Base-by-base conservation (phyloP, 495 filamentous ascomycete species). In the Trichoderma gamsii region DNA sequence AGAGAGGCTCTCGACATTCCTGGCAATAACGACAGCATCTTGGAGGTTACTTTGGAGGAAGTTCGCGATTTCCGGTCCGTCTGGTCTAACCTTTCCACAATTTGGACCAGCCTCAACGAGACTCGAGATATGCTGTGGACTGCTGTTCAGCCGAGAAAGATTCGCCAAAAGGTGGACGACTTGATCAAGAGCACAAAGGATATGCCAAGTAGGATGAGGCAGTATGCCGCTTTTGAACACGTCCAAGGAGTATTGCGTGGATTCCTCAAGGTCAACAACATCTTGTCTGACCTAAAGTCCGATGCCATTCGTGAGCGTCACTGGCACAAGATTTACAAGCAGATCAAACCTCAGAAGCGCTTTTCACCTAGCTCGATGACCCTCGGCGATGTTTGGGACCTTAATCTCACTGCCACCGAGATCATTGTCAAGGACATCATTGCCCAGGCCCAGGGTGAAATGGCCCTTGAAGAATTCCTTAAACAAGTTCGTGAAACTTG, bases 61-160 rank as follows among this genome's bases (percentile, higher is more conserved):
- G 95, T 99, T 2, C 95, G 97, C 59, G 95, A 99, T 76, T 99
- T 98, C 81, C 95, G 93, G 81, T 96, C 94, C 13, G 96, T 99
- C 16, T 99, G 95, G 95, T 89, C 92, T 29, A 92, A 91, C 49
- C 78, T 99, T 27, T 92, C 91, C 18, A 97, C 92, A 5, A 96
- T 99, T 69, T 99, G 96, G 96, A 93, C 92, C 80, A 96, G 91
- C 73, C 77, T 99, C 61, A 93, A 97, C 73, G 95, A 98, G 72
- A 88, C 98, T 35, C 87, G 91, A 16, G 96, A 98, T 70, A 89
- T 84, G 29, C 86, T 93, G 0, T 99, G 95, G 95, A 92, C 88
- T 41, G 97, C 90, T 74, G 89, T 98, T 2, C 90, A 97, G 72
- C 92, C 95, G 2, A 84, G 95, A 59, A 98, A 97, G 78, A 85